Percentiles rank a stretch among this genome's conserved stretches.
Conservation (phyloP, 139 green algal genomes). For the Picochlorum costavermella region DNA sequence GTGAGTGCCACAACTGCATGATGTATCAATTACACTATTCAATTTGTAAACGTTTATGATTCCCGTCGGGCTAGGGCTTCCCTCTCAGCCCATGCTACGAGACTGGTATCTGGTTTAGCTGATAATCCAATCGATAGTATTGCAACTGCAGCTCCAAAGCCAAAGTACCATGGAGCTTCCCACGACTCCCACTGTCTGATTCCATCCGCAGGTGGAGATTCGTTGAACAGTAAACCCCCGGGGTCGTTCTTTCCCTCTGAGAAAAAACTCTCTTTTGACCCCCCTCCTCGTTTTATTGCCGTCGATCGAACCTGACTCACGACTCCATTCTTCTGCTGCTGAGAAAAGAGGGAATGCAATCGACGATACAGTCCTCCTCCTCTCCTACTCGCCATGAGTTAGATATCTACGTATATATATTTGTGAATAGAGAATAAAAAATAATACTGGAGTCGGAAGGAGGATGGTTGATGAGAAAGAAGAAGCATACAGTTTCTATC, state of each 20-base stretch:
- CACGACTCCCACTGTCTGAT: conserved; percentile 69
- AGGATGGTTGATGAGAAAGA: too few relatives aligned
- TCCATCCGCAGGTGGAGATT: conserved; percentile 64
- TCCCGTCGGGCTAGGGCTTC: conserved; percentile 14
- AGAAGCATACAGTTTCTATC: too few relatives aligned
- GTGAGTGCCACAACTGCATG: too few relatives aligned
- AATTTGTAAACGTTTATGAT: too few relatives aligned
- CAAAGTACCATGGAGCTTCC: conserved; percentile 72
- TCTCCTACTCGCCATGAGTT: too few relatives aligned
- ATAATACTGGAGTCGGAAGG: too few relatives aligned
- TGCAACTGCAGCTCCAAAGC: conserved; percentile 24
- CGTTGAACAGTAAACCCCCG: conserved; percentile 72
- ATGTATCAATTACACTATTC: too few relatives aligned
- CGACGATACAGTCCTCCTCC: too few relatives aligned
- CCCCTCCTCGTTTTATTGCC: conserved; percentile 1
- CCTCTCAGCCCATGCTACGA: conserved; percentile 24
- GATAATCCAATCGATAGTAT: conserved; percentile 24
- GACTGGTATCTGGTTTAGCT: conserved; percentile 26
- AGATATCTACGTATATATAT: too few relatives aligned
- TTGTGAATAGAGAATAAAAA: too few relatives aligned
- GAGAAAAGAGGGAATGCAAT: conserved; percentile 6
- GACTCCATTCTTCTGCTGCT: conserved; percentile 2
- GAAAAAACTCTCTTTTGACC: conserved; percentile 51
- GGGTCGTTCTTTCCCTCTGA: conserved; percentile 59
- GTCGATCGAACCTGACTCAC: conserved; percentile 15